Conservation (phyloP, 768 basidiomycete genomes). For the Rhodotorula diobovata region DNA sequence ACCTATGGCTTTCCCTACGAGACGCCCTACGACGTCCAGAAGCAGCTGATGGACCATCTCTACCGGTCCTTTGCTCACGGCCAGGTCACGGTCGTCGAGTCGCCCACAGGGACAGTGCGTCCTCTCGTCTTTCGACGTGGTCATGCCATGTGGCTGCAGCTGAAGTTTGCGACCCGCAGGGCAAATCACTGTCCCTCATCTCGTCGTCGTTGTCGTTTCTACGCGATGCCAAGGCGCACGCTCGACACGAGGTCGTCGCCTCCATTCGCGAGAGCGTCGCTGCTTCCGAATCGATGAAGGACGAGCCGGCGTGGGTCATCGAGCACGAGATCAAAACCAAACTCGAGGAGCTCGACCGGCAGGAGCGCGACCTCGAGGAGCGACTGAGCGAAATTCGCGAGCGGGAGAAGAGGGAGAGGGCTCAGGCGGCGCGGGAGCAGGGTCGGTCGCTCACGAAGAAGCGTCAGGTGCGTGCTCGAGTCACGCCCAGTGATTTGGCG, state of each 20-base stretch:
- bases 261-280: conserved; percentile 19
- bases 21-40: conserved; percentile 76
- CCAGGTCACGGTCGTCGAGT: conserved; percentile 77
- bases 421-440: conserved; percentile 21
- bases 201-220: conserved; percentile 64
- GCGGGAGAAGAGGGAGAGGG: conserved; percentile 49
- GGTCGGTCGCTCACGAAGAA: conserved; percentile 49
- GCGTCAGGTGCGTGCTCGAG: conserved; percentile 52
- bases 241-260: conserved; percentile 11
- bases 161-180: conserved; percentile 52
- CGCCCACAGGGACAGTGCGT: conserved; percentile 79
- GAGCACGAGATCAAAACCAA: conserved; percentile 64
- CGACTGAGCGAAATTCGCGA: conserved; percentile 19
- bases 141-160: too few species aligned
- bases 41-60: conserved; percentile 79
- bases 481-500: too few species aligned
- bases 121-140: not conserved
- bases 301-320: conserved; percentile 65
- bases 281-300: conserved; percentile 15
- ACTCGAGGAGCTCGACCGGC: conserved; percentile 60
- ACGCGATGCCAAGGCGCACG: conserved; percentile 60
- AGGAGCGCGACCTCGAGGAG: conserved; percentile 46
- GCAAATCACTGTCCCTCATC: conserved; percentile 77
- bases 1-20: conserved; percentile 62
- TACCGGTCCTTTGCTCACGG: conserved; percentile 69